phyloP scores from a whole-genome alignment of 106 monocot species.

The Dendrobium catenatum region DNA sequence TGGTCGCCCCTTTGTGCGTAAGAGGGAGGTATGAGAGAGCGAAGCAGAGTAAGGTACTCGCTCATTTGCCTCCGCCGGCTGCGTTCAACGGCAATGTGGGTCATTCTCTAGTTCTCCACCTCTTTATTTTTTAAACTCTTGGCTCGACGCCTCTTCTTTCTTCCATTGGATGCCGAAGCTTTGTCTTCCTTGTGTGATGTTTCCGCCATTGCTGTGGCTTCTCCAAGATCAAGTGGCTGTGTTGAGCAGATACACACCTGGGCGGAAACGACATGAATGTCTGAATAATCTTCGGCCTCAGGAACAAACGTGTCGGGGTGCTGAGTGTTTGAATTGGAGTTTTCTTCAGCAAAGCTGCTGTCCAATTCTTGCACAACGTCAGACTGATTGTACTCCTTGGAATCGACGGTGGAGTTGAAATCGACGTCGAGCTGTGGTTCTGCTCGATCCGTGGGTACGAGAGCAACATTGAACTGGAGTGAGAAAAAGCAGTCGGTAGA shows the following conservation, averaged over 20 bases:
- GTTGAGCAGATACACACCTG: background rate
- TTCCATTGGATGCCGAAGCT: background rate
- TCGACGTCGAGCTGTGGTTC: too few relatives aligned
- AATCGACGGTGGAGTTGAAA: too few relatives aligned
- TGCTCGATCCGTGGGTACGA: too few relatives aligned
- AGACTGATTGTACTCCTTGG: too few relatives aligned
- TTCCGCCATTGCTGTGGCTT: background rate
- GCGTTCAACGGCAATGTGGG: slow-evolving; percentile 62
- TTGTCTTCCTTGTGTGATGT: background rate
- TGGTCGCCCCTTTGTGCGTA: slow-evolving; percentile 73
- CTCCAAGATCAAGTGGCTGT: background rate
- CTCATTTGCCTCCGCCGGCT: slow-evolving; percentile 60
- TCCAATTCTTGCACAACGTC: too few relatives aligned
- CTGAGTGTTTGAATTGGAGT: too few relatives aligned
- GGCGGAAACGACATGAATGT: too few relatives aligned
- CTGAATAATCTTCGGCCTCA: too few relatives aligned
- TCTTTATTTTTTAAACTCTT: slow-evolving; percentile 41
- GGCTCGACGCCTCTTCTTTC: slow-evolving; percentile 26
- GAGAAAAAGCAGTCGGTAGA: too few relatives aligned
- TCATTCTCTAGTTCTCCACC: slow-evolving; percentile 61
- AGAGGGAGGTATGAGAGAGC: slow-evolving; percentile 52
- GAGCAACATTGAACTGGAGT: too few relatives aligned
- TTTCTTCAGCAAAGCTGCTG: too few relatives aligned
- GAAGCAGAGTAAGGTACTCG: slow-evolving; percentile 38
- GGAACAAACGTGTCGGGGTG: too few relatives aligned